Evolutionary conservation across 164 flowering plant genomes (phyloP).

Genomic region (Annona squamosa): DNA sequence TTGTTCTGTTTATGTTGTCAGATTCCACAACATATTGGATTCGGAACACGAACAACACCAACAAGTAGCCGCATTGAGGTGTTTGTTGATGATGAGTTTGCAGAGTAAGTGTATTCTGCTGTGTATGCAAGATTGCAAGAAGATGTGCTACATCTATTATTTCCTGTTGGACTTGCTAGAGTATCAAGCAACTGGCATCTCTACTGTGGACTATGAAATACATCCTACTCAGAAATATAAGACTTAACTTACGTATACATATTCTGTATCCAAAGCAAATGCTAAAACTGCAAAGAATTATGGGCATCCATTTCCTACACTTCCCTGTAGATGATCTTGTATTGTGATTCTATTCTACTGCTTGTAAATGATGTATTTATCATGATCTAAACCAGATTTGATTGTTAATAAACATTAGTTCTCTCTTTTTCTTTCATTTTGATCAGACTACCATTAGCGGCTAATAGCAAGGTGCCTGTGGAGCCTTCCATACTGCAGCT

Average conservation of each 20-base stretch:
- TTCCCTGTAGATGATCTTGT: too few relatives aligned
- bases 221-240: too few relatives aligned
- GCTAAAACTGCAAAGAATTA: too few relatives aligned
- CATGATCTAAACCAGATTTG: neutral
- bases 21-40: constrained; percentile 52
- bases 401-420: neutral
- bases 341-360: too few relatives aligned
- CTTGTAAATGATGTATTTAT: too few relatives aligned
- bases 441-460: constrained; percentile 24
- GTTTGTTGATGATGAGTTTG: constrained; percentile 81
- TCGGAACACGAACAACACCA: constrained; percentile 33
- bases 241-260: too few relatives aligned
- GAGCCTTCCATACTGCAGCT: constrained; percentile 44
- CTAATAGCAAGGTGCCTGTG: constrained; percentile 12
- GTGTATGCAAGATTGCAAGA: neutral
- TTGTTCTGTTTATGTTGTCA: constrained; percentile 19
- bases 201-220: too few relatives aligned
- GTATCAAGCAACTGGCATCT: neutral
- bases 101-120: constrained; percentile 40
- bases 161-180: neutral
- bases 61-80: constrained; percentile 51
- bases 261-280: too few relatives aligned
- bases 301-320: too few relatives aligned
- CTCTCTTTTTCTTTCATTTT: neutral
- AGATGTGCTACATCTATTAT: neutral